Conservation (phyloP, 129 eudicot genomes). For the Flaveria robusta region DNA sequence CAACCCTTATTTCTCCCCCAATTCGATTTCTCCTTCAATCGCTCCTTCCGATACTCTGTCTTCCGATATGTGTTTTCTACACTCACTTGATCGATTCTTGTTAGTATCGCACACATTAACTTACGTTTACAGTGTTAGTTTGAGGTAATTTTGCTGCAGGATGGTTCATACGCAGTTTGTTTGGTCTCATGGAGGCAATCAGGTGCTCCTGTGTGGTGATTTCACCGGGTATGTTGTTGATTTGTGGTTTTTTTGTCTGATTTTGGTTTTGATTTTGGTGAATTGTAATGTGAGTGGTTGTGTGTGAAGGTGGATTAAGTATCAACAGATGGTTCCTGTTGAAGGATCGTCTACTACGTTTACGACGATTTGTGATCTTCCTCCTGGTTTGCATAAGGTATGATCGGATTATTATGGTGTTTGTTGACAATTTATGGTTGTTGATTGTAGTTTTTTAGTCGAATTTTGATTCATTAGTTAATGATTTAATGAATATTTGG, state of each 20-base stretch:
- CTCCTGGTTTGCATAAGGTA: slow-evolving; percentile 58
- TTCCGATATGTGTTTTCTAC: slow-evolving; percentile 18
- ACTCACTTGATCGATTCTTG: not conserved
- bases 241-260: not conserved
- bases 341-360: slow-evolving; percentile 51
- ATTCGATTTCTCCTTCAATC: not conserved
- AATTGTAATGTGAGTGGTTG: slow-evolving; percentile 25
- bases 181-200: slow-evolving; percentile 58
- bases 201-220: slow-evolving; percentile 48
- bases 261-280: not conserved
- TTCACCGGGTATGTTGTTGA: slow-evolving; percentile 43
- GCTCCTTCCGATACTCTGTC: slow-evolving; percentile 1
- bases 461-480: not conserved
- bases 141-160: slow-evolving; percentile 25
- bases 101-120: not conserved
- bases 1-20: slow-evolving; percentile 28
- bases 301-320: slow-evolving; percentile 52
- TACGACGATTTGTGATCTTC: slow-evolving; percentile 49
- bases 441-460: slow-evolving; percentile 1
- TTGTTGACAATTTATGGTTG: slow-evolving; percentile 17
- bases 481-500: not conserved
- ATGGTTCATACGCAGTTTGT: slow-evolving; percentile 37
- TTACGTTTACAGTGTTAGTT: slow-evolving; percentile 2
- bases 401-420: not conserved
- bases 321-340: slow-evolving; percentile 40